Base-by-base conservation (phyloP, 768 basidiomycete genomes). In the Peribolospora kevripleyi region DNA sequence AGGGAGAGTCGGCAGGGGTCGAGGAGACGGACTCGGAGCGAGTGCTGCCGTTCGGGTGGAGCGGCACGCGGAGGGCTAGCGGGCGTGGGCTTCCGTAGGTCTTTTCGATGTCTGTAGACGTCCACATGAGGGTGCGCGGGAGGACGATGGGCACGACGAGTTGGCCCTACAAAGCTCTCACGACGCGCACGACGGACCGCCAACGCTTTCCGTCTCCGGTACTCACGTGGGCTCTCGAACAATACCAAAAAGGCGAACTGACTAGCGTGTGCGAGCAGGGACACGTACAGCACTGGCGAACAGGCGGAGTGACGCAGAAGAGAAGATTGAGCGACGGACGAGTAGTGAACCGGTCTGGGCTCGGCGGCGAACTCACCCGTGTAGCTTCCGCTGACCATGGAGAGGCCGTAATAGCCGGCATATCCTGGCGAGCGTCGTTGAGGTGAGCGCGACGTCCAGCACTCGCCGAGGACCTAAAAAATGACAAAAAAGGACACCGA, bases 191-290 rank as follows among this genome's bases (percentile, higher is more conserved):
- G 25, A 25, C 25, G 25, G 25, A 25, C 25, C 25, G 25, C 25
- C 25, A 25, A 25, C 25, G 25, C 25, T 25, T 25, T 25, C 25
- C 25, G 25, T 25, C 25, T 25, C 25, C 25, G 25, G 40, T 40
- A 72, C 85, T 65, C 64, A 91, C 88, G 93, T 58, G 93, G 91
- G 63, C 91, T 97, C 70, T 97, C 93, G 63, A 98, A 97, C 67
- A 80, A 80, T 11, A 88, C 74, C 53, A 98, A 72, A 75, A 98
- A 98, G 2, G 81, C 87, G 66, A 98, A 98, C 62, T 98, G 93
- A 13, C 84, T 83, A 0, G 88, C 84, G 63, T 98, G 93, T 0
- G 84, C 90, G 2, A 79, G 80, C n/a, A 98, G 75, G 61, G 84
- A 88, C 58, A 80, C 84, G 63, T 95, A 95, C 9, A 98, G 71